Evolutionary conservation across 768 basidiomycete species (phyloP), one percentile per base, ranked within the genome.

Genomic region (Solioccasus polychromus): DNA sequence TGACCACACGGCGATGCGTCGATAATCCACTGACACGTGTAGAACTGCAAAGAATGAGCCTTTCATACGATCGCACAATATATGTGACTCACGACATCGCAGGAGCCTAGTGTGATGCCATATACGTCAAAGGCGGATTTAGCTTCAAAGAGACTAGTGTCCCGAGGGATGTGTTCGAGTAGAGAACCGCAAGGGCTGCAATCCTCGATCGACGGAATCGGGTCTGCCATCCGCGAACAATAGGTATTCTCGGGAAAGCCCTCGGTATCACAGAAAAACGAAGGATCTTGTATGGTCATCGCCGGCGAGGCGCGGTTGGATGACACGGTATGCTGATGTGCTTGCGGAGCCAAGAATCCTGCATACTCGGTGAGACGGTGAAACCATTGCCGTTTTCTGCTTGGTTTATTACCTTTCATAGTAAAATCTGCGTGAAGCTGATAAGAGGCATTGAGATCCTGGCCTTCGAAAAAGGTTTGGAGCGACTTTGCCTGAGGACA

Each of bases 11-110:
- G 44, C 2, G 15, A 26, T 9, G 47, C 55, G 17, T 52, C 30
- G 5, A n/a, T 37, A 11, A 3, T 0, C 58, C 58, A 59, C 17
- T 18, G 3, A 26, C 59, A 60, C 4, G 3, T 11, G 34, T 18
- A n/a, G n/a, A n/a, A n/a, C 58, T 53, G 35, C 18, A 26, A 26
- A 23, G 8, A 36, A 3, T 8, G 1, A 42, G 22, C 35, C 14
- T 32, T 12, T 14, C 8, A 1, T 34, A 3, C 18, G 2, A 15
- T 11, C 2, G 5, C n/a, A 4, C 10, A 18, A 28, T 15, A 32
- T 23, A 20, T 5, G n/a, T 1, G 24, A 42, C 55, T 17, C 31
- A 58, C 51, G 3, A n/a, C 22, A 20, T 44, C 20, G 43, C 19
- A 9, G 31, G 5, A 8, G 12, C 4, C 18, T 14, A 9, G 29